These are phyloP conservation scores for Tagetes patula DNA, from an alignment of 129 eudicot genomes.

Conservation along the genomic window DNA sequence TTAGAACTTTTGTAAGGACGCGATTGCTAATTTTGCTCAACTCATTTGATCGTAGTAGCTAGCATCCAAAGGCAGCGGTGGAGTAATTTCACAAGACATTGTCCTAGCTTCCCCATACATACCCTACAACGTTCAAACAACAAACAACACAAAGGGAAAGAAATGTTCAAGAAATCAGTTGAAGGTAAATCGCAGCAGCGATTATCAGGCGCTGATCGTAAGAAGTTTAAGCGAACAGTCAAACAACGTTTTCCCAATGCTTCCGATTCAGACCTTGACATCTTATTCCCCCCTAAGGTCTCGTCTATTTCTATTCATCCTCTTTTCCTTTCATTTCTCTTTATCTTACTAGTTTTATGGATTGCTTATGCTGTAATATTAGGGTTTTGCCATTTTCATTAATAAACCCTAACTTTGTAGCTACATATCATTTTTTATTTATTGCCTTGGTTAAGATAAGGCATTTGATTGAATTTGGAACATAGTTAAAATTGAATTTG, in stretches of 20 bases:
- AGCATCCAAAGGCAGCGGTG: too few species aligned
- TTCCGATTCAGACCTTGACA: constrained; percentile 68
- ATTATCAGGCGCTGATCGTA: constrained; percentile 90
- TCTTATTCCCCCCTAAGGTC: constrained; percentile 79
- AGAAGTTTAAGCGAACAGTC: constrained; percentile 68
- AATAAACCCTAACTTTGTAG: too few species aligned
- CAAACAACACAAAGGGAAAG: too few species aligned
- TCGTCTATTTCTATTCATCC: background rate
- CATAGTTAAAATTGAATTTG: background rate
- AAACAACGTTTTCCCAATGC: constrained; percentile 64
- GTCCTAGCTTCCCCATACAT: too few species aligned
- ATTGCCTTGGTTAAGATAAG: background rate
- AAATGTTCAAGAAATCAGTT: constrained; percentile 78
- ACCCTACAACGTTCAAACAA: too few species aligned
- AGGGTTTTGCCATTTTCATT: too few species aligned
- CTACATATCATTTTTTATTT: background rate
- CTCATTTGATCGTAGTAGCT: too few species aligned
- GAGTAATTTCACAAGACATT: too few species aligned
- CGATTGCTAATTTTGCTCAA: too few species aligned
- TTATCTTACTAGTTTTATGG: background rate
- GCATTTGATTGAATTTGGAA: background rate
- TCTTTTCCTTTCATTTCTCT: background rate
- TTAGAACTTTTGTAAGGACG: too few species aligned
- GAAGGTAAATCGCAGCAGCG: constrained; percentile 80
- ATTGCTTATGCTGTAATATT: background rate